Conservation (phyloP, 2,329 filamentous ascomycete genomes). For the Claviceps africana region DNA sequence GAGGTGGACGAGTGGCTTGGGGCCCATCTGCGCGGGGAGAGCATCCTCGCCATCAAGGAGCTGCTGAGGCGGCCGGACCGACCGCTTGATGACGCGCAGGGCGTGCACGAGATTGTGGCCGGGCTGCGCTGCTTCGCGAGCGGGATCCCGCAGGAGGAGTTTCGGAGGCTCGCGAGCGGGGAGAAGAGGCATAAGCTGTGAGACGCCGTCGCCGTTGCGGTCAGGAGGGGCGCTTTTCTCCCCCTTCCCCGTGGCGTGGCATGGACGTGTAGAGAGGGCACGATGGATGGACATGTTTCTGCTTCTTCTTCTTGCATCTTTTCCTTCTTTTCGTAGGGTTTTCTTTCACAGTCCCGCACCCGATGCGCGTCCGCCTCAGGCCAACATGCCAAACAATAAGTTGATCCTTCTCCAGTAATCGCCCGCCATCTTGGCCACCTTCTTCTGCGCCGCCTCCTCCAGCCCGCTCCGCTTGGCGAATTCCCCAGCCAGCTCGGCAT, state of each 20-base stretch:
- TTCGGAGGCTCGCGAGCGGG: conserved; percentile 67
- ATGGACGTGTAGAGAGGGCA: too few species aligned
- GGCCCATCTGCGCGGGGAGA: conserved; percentile 64
- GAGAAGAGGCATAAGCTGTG: conserved; percentile 91
- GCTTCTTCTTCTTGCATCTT: too few species aligned
- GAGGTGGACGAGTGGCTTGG: conserved; percentile 77
- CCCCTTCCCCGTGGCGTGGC: too few species aligned
- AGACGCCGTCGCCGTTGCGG: too few species aligned
- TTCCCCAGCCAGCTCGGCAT: conserved; percentile 32
- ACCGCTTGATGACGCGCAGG: conserved; percentile 61
- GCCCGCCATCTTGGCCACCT: conserved; percentile 47
- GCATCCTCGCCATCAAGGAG: conserved; percentile 71
- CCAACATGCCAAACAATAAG: conserved; percentile 67
- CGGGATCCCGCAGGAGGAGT: conserved; percentile 79
- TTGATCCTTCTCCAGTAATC: conserved; percentile 78
- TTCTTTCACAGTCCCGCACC: too few species aligned
- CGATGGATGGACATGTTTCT: too few species aligned
- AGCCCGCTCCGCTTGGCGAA: conserved; percentile 33
- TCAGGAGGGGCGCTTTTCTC: too few species aligned
- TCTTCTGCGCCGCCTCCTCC: conserved; percentile 33
- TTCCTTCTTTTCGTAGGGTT: too few species aligned
- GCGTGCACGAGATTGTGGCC: conserved; percentile 71
- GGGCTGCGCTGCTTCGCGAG: conserved; percentile 68
- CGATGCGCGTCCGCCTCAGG: conserved; percentile 13
- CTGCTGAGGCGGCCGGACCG: conserved; percentile 62